Evolutionary conservation across 345 rosid species (phyloP), one percentile per base, ranked within the genome.

Genomic region (Pistacia vera): DNA sequence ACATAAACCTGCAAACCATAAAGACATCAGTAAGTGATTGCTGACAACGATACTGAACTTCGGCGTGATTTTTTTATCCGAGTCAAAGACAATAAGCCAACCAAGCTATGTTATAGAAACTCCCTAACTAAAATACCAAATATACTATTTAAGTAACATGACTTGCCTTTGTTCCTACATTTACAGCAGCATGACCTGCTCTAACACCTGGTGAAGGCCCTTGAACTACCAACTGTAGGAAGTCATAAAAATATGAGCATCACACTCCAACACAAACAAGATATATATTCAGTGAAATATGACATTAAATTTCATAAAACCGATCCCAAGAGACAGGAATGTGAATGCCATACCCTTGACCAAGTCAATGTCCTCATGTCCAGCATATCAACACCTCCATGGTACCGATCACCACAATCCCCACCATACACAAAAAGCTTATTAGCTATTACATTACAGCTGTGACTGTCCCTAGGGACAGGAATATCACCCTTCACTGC

Each of bases 141-240:
- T 8, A 69, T 3, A 8, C 14, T 68, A 77, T 48, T 44, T 54
- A n/a, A 25, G 67, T 5, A 44, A 28, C 28, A 62, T 28, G 28
- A 84, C 85, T 78, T 76, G 72, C 94, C 97, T 88, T 90, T 44
- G 79, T 76, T 48, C 90, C 89, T 22, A 87, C 72, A 66, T 79
- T 85, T 52, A 90, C 91, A 4, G 90, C 86, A 49, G 91, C 86
- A 74, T 92, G 92, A 28, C 97, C 97, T 18, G 97, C 97, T 83
- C 97, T 72, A 67, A 82, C 91, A 18, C 90, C 90, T 0, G 97
- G 97, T 5, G 80, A 78, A 66, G 77, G 68, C 76, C 94, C 97
- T 80, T 78, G 89, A 76, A 83, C 81, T 66, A 51, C 70, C 59
- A 92, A 68, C 94, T 92, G 88, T 49, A 44, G 22, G 12, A 66